Evolutionary conservation across 2,329 filamentous ascomycete genomes (phyloP).

Genomic region (Trichoderma sp.): DNA sequence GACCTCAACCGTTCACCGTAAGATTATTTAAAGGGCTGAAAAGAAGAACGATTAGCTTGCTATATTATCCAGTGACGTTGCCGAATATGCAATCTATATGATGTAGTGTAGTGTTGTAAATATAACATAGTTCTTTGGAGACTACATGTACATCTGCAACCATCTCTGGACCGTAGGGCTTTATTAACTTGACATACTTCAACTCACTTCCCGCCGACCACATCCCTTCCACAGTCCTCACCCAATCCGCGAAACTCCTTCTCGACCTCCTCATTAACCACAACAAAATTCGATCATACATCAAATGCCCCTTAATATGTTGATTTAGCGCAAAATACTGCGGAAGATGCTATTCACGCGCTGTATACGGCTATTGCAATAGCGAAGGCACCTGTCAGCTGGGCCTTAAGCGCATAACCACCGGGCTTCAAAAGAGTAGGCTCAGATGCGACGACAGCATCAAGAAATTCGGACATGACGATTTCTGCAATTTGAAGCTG

Average conservation of each 20-base stretch:
- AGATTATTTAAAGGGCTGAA: too few relatives aligned
- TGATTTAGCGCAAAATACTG: background rate
- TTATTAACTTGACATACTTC: background rate
- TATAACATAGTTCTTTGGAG: background rate
- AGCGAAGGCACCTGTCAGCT: background rate
- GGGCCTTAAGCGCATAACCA: background rate
- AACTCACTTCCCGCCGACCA: background rate
- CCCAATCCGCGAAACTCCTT: accelerated
- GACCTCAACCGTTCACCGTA: too few relatives aligned
- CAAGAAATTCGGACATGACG: background rate
- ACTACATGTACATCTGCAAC: background rate
- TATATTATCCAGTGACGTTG: too few relatives aligned
- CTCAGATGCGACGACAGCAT: background rate
- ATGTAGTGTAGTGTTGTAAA: background rate
- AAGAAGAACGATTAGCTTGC: too few relatives aligned
- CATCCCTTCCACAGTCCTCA: background rate
- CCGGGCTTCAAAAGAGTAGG: background rate
- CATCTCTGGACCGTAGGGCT: background rate
- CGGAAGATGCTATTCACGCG: background rate
- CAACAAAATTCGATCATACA: background rate
- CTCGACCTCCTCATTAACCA: background rate
- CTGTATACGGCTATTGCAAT: background rate
- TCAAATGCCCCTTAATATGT: background rate
- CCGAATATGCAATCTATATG: too few relatives aligned
- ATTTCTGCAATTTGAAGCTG: too few relatives aligned